Evolutionary conservation across 2,329 filamentous ascomycete species (phyloP), one percentile per base, ranked within the genome.

Genomic region (Penicillium corylophilum): DNA sequence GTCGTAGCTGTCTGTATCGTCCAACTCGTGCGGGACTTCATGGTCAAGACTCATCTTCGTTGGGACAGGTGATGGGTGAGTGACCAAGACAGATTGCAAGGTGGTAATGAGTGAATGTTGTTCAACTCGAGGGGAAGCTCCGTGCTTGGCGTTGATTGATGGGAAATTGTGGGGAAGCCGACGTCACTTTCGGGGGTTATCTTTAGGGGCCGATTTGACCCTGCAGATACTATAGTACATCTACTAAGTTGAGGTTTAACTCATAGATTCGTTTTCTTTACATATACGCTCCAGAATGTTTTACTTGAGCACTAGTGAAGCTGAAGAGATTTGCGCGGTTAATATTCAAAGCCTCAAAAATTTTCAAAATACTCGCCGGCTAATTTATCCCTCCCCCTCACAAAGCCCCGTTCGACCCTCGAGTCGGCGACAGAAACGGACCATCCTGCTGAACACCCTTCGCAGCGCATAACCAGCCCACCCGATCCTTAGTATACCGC

Each of bases 401-500:
- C 29, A 31, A 15, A 31, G 4, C 29, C 29, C 29, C 29, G 4
- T 15, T 31, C 12, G 12, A 5, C 29, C 29, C 15, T 31, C 29
- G 12, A 13, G 29, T 15, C 5, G 7, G 7, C 7, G 26, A 3
- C 26, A 31, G 12, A 31, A 31, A n/a, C 13, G 15, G 12, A 31
- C 56, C 51, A 51, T 63, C 39, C 54, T 74, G 63, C 62, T 61
- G 47, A 5, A 63, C 64, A 0, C 72, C 76, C 38, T 77, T 71
- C 0, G 67, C 64, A 1, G 60, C 66, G 15, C 43, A 28, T 39
- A 80, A 62, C 82, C 82, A 85, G 10, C 44, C 60, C 2, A 81
- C 80, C 2, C 82, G 69, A 53, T 79, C 72, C 64, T 82, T 76
- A 0, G 69, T 68, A 64, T 78, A 86, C 41, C 75, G 70, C 71